Evolutionary conservation across 2,329 filamentous ascomycete genomes (phyloP).

Genomic region (Calonectria montana): DNA sequence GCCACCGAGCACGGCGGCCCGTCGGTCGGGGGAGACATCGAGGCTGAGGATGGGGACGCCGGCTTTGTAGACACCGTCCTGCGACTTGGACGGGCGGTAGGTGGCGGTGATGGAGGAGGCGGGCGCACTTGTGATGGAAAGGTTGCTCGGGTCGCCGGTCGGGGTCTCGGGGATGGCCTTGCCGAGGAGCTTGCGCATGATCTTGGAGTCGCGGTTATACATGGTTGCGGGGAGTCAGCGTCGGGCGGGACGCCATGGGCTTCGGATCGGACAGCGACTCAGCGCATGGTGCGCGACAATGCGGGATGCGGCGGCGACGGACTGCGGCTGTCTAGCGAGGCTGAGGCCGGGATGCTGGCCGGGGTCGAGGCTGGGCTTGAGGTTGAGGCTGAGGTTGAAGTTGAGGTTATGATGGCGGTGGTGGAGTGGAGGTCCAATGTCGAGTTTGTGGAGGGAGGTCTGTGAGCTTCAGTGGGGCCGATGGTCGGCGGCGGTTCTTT

Average conservation of each 20-base stretch:
- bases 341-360: not conserved
- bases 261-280: constrained; percentile 25
- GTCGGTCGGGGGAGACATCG: constrained; percentile 68
- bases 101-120: constrained; percentile 49
- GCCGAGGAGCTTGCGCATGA: constrained; percentile 71
- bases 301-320: not conserved
- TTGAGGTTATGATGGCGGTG: not conserved
- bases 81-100: constrained; percentile 65
- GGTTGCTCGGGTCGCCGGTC: constrained; percentile 51
- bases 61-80: constrained; percentile 64
- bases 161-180: constrained; percentile 61
- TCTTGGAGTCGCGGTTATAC: constrained; percentile 66
- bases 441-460: constrained; percentile 1
- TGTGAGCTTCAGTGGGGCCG: constrained; percentile 10
- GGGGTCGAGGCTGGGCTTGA: not conserved
- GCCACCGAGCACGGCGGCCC: constrained; percentile 67
- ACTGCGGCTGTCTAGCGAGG: not conserved
- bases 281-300: constrained; percentile 28
- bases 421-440: not conserved
- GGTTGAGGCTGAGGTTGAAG: not conserved
- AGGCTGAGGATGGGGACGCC: constrained; percentile 67
- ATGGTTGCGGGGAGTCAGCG: constrained; percentile 49
- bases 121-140: constrained; percentile 60
- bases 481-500: not conserved
- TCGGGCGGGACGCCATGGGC: constrained; percentile 48